Conservation (phyloP, 768 basidiomycete genomes). For the Mycena capillaripes region DNA sequence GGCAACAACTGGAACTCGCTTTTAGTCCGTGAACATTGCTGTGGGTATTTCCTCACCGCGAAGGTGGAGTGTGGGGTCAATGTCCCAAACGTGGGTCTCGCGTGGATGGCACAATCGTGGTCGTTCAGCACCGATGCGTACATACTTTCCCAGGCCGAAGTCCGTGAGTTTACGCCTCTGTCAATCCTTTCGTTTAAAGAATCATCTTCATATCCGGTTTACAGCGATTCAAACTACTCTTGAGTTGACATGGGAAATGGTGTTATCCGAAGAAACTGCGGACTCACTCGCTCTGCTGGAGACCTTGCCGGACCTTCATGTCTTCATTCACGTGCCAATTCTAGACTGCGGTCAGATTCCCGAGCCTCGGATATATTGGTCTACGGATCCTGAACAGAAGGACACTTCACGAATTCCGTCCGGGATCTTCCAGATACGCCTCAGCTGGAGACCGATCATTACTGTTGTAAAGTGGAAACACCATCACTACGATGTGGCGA, state of each 20-base stretch:
- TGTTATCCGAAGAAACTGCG: background rate
- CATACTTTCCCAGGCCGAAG: background rate
- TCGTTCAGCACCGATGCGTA: background rate
- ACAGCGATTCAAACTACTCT: background rate
- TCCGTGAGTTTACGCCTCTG: background rate
- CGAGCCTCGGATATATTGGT: constrained; percentile 8
- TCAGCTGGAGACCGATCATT: background rate
- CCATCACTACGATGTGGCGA: constrained; percentile 15
- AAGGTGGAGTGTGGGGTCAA: background rate
- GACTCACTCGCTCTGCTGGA: background rate
- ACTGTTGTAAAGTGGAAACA: background rate
- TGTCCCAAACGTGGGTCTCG: background rate
- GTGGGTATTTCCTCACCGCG: background rate
- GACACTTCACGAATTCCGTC: background rate
- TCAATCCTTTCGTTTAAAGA: background rate
- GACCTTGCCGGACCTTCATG: background rate
- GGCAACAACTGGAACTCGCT: background rate
- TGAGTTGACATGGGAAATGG: background rate
- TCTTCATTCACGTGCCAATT: background rate
- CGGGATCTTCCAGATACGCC: background rate
- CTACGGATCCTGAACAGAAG: background rate
- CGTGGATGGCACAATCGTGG: background rate
- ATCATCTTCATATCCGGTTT: background rate
- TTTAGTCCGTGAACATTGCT: background rate
- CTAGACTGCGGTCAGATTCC: background rate